Base-by-base conservation (phyloP, 352 stramenopile species). In the Globisporangium radiosum region DNA sequence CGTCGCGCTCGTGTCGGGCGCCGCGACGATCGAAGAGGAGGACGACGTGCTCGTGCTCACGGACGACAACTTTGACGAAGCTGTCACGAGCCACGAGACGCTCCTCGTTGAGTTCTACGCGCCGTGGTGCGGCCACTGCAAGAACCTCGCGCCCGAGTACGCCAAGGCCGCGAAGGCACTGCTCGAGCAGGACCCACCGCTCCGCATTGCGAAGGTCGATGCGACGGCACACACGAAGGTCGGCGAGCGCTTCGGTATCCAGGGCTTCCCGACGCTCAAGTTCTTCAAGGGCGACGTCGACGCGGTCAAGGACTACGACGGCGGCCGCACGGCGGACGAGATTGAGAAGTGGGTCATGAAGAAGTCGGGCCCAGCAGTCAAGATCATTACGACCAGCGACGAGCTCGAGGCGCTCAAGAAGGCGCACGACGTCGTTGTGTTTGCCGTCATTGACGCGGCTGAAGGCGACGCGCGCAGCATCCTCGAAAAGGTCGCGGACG, bases 51-150 rank as follows among this genome's bases (percentile, higher is more conserved):
- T 97, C 47, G 87, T 97, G 52, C 76, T 98, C 60, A 96, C 81
- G 54, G 87, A 97, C 67, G 74, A 89, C 69, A 96, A 94, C 78
- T 96, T 98, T 64, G 89, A 95, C 49, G 86, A 90, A 37, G 89
- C 90, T 15, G 75, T 98, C 19, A 68, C 72, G 43, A 67, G 76
- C 52, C 72, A 96, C 73, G 85, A 96, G 54, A 86, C 84, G 60
- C 71, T 97, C 50, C 55, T 98, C n/a, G 90, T 98, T n/a, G 88
- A 98, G 70, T 98, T 98, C 65, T 97, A 97, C 55, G 94, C 94
- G 52, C 93, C 93, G 47, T 98, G 92, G 92, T 98, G 92, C 61
- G 94, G 94, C 42, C 94, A 98, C 74, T 98, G 94, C 80, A 96
- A 97, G 76, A 80, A 85, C 60, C 79, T 98, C 44, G 84, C 85